A percentile compares a stretch with the other conserved stretches of the same genome.
Conservation (phyloP, 768 basidiomycete genomes). For the Suillus bovinus region DNA sequence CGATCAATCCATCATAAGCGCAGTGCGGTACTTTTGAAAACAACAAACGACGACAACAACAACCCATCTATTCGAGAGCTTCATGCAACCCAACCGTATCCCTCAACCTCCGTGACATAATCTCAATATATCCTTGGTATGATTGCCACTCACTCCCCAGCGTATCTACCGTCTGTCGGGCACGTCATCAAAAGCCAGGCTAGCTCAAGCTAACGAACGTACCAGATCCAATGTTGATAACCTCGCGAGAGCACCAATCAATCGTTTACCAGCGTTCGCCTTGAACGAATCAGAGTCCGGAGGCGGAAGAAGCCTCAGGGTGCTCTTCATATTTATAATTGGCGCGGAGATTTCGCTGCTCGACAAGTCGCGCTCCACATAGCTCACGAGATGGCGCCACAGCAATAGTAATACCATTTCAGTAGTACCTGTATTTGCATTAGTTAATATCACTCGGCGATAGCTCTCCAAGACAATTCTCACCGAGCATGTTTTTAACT, state of each 20-base stretch:
- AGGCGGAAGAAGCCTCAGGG: conserved; percentile 57
- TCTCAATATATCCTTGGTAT: conserved; percentile 70
- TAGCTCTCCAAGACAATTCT: conserved; percentile 21
- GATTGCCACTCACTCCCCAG: conserved; percentile 57
- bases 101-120: conserved; percentile 70
- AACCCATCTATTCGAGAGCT: conserved; percentile 18
- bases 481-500: conserved; percentile 59
- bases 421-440: conserved; percentile 48
- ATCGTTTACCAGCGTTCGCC: conserved; percentile 51
- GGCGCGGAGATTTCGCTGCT: conserved; percentile 11
- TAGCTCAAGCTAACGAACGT: conserved; percentile 22
- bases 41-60: neutral
- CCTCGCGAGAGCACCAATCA: conserved; percentile 56
- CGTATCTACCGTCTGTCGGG: conserved; percentile 42
- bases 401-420: conserved; percentile 81
- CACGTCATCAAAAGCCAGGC: conserved; percentile 20
- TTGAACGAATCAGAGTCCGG: conserved; percentile 61
- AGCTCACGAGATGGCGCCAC: conserved; percentile 79
- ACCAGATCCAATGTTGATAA: conserved; percentile 55
- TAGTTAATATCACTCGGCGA: neutral
- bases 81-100: conserved; percentile 63
- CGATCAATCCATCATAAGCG: neutral
- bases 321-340: conserved; percentile 40
- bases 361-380: conserved; percentile 39
- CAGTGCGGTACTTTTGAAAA: conserved; percentile 6